Percentiles rank a stretch among this genome's conserved stretches.
Evolutionary conservation across 768 basidiomycete species (phyloP).

Genomic region (Pleurotus giganteus): DNA sequence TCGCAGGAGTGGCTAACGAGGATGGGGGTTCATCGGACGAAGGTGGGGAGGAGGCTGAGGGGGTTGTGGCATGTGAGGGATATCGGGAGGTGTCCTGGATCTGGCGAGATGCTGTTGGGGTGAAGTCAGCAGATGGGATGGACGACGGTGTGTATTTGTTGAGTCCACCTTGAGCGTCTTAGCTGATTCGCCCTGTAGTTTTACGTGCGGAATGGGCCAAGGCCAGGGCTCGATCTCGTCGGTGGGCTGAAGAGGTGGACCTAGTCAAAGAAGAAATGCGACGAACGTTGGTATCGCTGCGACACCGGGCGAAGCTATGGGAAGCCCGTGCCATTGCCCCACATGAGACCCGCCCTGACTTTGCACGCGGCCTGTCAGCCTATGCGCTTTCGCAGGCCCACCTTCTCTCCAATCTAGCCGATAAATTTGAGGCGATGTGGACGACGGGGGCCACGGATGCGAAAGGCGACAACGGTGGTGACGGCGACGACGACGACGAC

Average conservation of each 20-base stretch:
- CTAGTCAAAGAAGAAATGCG: conserved; percentile 20
- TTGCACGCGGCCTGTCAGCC: background rate
- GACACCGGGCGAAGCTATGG: background rate
- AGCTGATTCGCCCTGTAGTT: background rate
- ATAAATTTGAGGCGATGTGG: background rate
- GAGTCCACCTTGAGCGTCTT: background rate
- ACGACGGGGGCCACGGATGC: background rate
- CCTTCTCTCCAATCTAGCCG: background rate
- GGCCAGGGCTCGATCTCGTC: conserved; percentile 10
- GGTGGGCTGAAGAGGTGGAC: conserved; percentile 17
- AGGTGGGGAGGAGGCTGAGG: background rate
- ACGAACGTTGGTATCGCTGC: conserved; percentile 9
- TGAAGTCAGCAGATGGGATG: background rate
- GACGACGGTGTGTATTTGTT: background rate
- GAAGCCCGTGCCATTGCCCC: background rate
- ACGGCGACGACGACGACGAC: background rate
- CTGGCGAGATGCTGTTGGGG: background rate
- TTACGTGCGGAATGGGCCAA: conserved; percentile 15
- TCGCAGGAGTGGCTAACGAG: too few relatives aligned
- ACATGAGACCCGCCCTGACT: too few relatives aligned
- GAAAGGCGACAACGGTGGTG: background rate
- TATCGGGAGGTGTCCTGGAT: background rate
- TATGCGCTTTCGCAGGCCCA: background rate
- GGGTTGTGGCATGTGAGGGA: background rate
- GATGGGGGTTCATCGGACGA: too few relatives aligned